phyloP scores from a whole-genome alignment of 352 stramenopile species.

The Phytopythium mirpurense region DNA sequence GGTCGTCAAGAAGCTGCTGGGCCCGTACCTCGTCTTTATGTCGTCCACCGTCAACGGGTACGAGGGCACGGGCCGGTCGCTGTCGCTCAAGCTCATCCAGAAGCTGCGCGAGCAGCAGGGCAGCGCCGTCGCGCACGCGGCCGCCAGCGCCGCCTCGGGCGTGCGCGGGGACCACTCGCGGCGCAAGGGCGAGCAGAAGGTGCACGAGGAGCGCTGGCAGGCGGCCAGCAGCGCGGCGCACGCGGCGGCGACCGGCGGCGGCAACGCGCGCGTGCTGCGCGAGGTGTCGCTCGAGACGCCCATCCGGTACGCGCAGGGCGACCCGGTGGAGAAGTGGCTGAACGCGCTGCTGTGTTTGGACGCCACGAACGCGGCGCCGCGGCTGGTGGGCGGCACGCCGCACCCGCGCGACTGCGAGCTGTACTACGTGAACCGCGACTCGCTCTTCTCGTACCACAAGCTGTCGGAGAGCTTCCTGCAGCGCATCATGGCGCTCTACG shows the following conservation, averaged over 20 bases:
- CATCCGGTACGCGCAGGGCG: constrained; percentile 95
- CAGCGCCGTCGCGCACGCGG: constrained; percentile 51
- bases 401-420: constrained; percentile 96
- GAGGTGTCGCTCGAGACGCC: constrained; percentile 96
- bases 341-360: constrained; percentile 98
- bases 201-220: constrained; percentile 96
- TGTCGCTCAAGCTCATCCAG: constrained; percentile 99
- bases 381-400: constrained; percentile 91
- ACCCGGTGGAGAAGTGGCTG: constrained; percentile 97
- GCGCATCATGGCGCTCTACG: constrained; percentile 95
- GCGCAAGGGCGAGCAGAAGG: constrained; percentile 94
- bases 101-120: constrained; percentile 95
- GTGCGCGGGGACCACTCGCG: constrained; percentile 88
- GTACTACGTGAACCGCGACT: constrained; percentile 98
- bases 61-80: constrained; percentile 97
- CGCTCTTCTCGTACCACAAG: constrained; percentile 99
- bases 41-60: constrained; percentile 99
- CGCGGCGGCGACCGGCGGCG: constrained; percentile 29
- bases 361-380: constrained; percentile 66
- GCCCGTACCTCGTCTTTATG: constrained; percentile 97
- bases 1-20: constrained; percentile 94
- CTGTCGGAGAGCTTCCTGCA: constrained; percentile 95
- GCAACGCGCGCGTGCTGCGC: constrained; percentile 78
- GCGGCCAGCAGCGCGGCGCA: constrained; percentile 87
- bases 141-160: constrained; percentile 41